Evolutionary conservation across 768 basidiomycete species (phyloP), one percentile per base, ranked within the genome.

Genomic region (Lentinus tigrinus): DNA sequence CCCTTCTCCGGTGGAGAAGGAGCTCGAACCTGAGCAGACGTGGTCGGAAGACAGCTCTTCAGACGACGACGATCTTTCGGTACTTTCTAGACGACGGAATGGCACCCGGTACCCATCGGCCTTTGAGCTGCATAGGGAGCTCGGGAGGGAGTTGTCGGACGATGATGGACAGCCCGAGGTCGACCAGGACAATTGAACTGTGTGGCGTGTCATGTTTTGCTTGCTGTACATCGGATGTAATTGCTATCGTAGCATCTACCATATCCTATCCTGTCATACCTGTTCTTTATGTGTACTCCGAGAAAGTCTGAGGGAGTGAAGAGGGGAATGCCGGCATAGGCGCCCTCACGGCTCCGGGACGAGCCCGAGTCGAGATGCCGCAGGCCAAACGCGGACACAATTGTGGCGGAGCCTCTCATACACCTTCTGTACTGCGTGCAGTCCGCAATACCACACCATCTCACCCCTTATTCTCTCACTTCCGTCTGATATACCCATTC

Each of bases 11-110:
- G 17, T 34, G 26, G 51, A 53, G 34, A 27, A 53, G 37, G 58
- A 47, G 23, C 21, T 44, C 3, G 37, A 34, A 13, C 49, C 50
- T 1, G 66, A 58, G 36, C 58, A 52, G 21, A 43, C 58, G 34
- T 67, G 63, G 59, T 68, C 67, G 11, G 65, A 63, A 26, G 69
- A 70, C 24, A 68, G 67, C 56, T 70, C 69, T 9, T 62, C 63
- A 7, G 64, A 66, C 21, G 67, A 68, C 37, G 69, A 70, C 36
- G 67, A 70, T 26, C 42, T 70, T 34, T 66, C 65, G 16, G 38
- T 67, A 3, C 42, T 64, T 14, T 68, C 67, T 6, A 55, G 57
- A 10, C 27, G 63, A 34, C 56, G 62, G 8, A 63, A 54, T 24
- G 19, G 39, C 34, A 37, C 36, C 28, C 56, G 61, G 13, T 59